A percentile compares a stretch with the other conserved stretches of the same genome.
These are phyloP conservation scores for Neofusicoccum laricinum DNA, from an alignment of 2,329 filamentous ascomycete species.

Conservation along the genomic window DNA sequence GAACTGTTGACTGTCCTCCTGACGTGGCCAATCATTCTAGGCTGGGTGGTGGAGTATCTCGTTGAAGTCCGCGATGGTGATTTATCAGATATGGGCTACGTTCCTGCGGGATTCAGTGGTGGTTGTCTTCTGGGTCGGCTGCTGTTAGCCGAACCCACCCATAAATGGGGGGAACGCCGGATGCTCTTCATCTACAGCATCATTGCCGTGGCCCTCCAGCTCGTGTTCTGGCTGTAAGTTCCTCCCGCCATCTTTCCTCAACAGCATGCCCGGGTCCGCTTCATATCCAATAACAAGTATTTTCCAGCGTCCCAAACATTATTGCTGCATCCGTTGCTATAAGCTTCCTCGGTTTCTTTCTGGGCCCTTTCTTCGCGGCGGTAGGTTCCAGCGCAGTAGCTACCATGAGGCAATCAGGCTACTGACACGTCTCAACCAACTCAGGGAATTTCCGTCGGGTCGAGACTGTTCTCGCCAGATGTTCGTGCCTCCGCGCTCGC, in stretches of 20 bases:
- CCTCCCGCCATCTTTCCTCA: background rate
- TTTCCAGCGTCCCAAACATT: slow-evolving; percentile 38
- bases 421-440: background rate
- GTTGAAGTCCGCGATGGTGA: slow-evolving; percentile 58
- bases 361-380: slow-evolving; percentile 57
- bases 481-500: slow-evolving; percentile 49
- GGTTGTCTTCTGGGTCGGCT: slow-evolving; percentile 57
- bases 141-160: slow-evolving; percentile 57
- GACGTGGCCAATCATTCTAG: slow-evolving; percentile 23
- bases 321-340: slow-evolving; percentile 54
- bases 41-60: slow-evolving; percentile 66
- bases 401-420: background rate
- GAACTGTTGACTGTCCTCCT: background rate
- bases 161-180: slow-evolving; percentile 56
- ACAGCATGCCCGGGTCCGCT: no score
- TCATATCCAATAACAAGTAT: background rate
- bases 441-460: slow-evolving; percentile 54
- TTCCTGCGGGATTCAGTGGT: slow-evolving; percentile 60
- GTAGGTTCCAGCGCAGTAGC: slow-evolving; percentile 29
- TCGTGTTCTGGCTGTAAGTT: slow-evolving; percentile 56
- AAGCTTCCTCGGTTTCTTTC: slow-evolving; percentile 56
- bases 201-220: slow-evolving; percentile 52
- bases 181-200: slow-evolving; percentile 57
- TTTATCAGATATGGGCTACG: slow-evolving; percentile 58
- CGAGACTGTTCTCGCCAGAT: slow-evolving; percentile 50